These are phyloP conservation scores for Saksenaea oblongispora DNA, from an alignment of 371 early-diverging fungal genomes.

Conservation along the genomic window DNA sequence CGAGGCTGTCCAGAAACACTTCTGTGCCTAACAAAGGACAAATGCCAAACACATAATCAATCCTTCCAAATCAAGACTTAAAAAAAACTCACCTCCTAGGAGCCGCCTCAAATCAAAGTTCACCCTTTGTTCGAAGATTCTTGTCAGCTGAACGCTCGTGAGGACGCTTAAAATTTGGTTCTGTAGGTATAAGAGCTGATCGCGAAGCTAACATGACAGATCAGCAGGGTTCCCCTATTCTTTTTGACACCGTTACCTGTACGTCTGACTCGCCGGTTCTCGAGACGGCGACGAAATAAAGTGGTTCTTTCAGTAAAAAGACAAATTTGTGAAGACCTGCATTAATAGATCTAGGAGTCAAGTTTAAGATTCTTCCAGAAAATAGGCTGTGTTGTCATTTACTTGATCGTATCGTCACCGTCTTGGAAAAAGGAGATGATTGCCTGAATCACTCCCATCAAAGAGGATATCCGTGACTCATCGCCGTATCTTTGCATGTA, in stretches of 20 bases:
- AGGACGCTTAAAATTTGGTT: constrained; percentile 87
- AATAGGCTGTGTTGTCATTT: constrained; percentile 7
- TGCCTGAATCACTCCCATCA: constrained; percentile 93
- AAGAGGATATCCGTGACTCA: constrained; percentile 83
- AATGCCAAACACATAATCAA: not conserved
- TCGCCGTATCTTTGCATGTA: constrained; percentile 75
- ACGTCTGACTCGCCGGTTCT: constrained; percentile 80
- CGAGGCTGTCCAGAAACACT: constrained; percentile 80
- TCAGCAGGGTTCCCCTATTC: not conserved
- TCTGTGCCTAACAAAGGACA: constrained; percentile 69
- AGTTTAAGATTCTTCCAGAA: not conserved
- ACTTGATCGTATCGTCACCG: constrained; percentile 80
- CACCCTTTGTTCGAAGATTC: constrained; percentile 83
- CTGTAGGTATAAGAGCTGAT: constrained; percentile 81
- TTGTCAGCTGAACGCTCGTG: constrained; percentile 78
- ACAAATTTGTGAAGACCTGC: constrained; percentile 82
- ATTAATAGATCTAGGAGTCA: constrained; percentile 61
- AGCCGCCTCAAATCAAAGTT: constrained; percentile 91
- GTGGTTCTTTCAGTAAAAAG: constrained; percentile 77
- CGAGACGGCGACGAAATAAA: constrained; percentile 85
- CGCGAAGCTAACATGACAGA: constrained; percentile 60
- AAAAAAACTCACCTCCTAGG: constrained; percentile 52
- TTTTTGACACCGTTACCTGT: constrained; percentile 51
- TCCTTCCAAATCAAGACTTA: not conserved
- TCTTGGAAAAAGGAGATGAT: constrained; percentile 85